Evolutionary conservation across 2,329 filamentous ascomycete species (phyloP).

Genomic region (Bipolaris oryzae): DNA sequence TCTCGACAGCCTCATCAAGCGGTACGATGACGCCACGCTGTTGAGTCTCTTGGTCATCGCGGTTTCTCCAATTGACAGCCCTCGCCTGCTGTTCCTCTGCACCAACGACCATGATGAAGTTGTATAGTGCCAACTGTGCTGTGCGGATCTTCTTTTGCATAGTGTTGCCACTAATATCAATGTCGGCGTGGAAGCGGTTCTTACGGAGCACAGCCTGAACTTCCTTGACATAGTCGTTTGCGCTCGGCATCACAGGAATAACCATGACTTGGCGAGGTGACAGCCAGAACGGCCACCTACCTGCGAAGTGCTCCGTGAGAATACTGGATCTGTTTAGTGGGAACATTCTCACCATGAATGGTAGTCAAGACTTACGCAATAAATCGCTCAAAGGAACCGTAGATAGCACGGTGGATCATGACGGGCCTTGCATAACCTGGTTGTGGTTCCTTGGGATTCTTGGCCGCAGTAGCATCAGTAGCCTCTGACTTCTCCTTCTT

Average conservation of each 20-base stretch:
- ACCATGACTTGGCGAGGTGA: slow-evolving; percentile 82
- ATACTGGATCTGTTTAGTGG: slow-evolving; percentile 54
- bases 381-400: slow-evolving; percentile 71
- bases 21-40: slow-evolving; percentile 66
- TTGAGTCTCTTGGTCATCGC: slow-evolving; percentile 67
- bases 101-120: slow-evolving; percentile 78
- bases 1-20: slow-evolving; percentile 63
- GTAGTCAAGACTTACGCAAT: slow-evolving; percentile 57
- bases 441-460: slow-evolving; percentile 36
- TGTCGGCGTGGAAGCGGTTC: slow-evolving; percentile 72
- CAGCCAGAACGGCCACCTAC: slow-evolving; percentile 90
- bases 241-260: slow-evolving; percentile 75
- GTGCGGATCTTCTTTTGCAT: slow-evolving; percentile 89
- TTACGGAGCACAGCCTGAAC: slow-evolving; percentile 71
- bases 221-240: slow-evolving; percentile 74
- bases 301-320: slow-evolving; percentile 81
- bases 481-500: slow-evolving; percentile 29
- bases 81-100: slow-evolving; percentile 65
- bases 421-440: slow-evolving; percentile 75
- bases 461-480: slow-evolving; percentile 23
- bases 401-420: slow-evolving; percentile 85
- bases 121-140: slow-evolving; percentile 80
- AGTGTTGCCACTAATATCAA: slow-evolving; percentile 76
- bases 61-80: slow-evolving; percentile 68
- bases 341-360: background rate